Percentiles rank a stretch among this genome's conserved stretches.
Conservation (phyloP, 2,329 filamentous ascomycete genomes). For the Eutypella sp. region DNA sequence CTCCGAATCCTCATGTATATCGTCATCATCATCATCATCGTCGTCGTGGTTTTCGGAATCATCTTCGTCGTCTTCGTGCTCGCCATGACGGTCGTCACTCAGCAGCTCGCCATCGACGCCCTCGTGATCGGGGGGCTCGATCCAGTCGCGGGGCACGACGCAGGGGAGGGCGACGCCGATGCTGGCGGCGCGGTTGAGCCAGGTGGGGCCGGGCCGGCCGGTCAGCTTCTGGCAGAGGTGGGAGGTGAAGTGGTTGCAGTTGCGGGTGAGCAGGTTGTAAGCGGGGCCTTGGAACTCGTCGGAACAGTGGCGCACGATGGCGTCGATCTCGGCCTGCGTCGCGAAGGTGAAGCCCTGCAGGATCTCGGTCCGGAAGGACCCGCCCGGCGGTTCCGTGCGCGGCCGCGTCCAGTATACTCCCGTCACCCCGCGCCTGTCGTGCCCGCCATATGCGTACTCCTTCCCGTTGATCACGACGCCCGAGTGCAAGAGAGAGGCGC, state of each 20-base stretch:
- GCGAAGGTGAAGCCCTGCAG: constrained; percentile 75
- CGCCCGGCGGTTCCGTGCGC: constrained; percentile 66
- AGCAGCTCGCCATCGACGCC: constrained; percentile 66
- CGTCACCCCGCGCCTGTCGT: constrained; percentile 64
- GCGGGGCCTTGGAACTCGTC: constrained; percentile 68
- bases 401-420: constrained; percentile 83
- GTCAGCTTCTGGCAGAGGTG: constrained; percentile 71
- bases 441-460: constrained; percentile 83
- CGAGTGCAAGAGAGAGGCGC: constrained; percentile 73
- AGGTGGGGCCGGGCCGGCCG: constrained; percentile 62
- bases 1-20: constrained; percentile 47
- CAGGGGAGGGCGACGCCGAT: constrained; percentile 78
- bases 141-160: constrained; percentile 77
- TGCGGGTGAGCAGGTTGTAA: constrained; percentile 78
- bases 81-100: constrained; percentile 39
- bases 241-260: constrained; percentile 86
- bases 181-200: constrained; percentile 79
- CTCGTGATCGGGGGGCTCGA: constrained; percentile 72
- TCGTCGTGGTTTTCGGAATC: constrained; percentile 29
- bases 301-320: constrained; percentile 63
- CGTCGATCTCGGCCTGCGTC: constrained; percentile 63
- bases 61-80: constrained; percentile 40
- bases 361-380: constrained; percentile 69
- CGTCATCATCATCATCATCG: constrained; percentile 36
- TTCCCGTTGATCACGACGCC: constrained; percentile 74